phyloP scores from a whole-genome alignment of 2,329 filamentous ascomycete genomes.

The Gremmenia infestans region DNA sequence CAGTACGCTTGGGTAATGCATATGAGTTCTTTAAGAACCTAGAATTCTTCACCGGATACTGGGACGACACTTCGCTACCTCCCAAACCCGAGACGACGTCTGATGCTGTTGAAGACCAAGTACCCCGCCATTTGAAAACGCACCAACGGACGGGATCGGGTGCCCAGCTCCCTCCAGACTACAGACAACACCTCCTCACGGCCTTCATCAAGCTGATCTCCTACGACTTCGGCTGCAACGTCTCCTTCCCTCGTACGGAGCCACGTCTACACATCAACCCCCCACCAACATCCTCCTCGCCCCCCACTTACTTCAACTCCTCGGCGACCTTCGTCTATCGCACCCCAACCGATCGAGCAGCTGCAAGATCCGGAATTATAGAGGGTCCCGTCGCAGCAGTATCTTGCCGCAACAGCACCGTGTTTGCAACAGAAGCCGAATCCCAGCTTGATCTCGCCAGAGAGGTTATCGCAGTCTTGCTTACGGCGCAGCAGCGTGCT shows the following conservation, averaged over 20 bases:
- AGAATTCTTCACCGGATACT: constrained; percentile 53
- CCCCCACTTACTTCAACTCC: constrained; percentile 48
- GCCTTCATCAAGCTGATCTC: constrained; percentile 60
- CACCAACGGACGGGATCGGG: constrained; percentile 47
- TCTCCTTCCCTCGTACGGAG: constrained; percentile 51
- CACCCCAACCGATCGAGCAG: constrained; percentile 53
- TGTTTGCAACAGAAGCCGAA: constrained; percentile 50
- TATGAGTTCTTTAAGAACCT: constrained; percentile 63
- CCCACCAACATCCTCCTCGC: constrained; percentile 26
- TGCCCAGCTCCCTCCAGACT: constrained; percentile 52
- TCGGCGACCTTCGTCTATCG: constrained; percentile 57
- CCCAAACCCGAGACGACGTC: constrained; percentile 9
- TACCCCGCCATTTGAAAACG: constrained; percentile 18
- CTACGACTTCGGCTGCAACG: constrained; percentile 62
- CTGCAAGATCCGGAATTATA: constrained; percentile 53
- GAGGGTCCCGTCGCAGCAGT: constrained; percentile 59
- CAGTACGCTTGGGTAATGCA: constrained; percentile 54
- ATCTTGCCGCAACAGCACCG: constrained; percentile 50
- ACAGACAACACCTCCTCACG: constrained; percentile 50
- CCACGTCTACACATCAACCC: constrained; percentile 50
- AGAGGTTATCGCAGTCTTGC: constrained; percentile 54
- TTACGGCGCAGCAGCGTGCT: constrained; percentile 59
- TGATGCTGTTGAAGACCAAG: constrained; percentile 12
- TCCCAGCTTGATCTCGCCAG: constrained; percentile 57
- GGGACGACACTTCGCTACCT: constrained; percentile 54